phyloP scores from a whole-genome alignment of 495 filamentous ascomycete species.

The Hypomontagnella monticulosa region DNA sequence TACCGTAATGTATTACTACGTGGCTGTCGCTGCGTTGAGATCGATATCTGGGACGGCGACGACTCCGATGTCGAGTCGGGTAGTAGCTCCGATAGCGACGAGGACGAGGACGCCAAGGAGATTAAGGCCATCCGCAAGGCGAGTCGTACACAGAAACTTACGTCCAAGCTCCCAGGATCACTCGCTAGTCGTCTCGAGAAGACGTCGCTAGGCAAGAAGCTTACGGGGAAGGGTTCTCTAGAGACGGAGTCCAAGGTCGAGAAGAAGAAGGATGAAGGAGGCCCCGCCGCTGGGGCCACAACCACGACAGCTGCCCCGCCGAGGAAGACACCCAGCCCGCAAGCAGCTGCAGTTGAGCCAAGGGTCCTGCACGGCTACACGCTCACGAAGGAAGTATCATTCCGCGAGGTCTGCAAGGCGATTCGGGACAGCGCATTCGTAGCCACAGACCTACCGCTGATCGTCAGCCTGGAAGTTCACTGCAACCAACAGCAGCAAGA shows the following conservation, averaged over 20 bases:
- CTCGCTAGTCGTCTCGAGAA: conserved; percentile 51
- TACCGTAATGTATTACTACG: conserved; percentile 84
- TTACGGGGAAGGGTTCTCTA: conserved; percentile 36
- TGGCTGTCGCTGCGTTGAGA: conserved; percentile 93
- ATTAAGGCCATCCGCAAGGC: conserved; percentile 40
- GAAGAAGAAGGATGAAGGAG: conserved; percentile 1
- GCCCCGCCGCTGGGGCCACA: neutral
- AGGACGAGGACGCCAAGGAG: conserved; percentile 39
- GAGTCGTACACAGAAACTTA: conserved; percentile 46
- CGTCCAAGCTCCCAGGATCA: conserved; percentile 48
- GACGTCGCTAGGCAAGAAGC: conserved; percentile 52
- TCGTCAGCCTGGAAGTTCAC: conserved; percentile 92
- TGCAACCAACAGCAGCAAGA: conserved; percentile 80
- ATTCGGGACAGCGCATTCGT: conserved; percentile 83
- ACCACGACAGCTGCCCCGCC: neutral
- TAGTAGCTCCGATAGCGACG: conserved; percentile 33
- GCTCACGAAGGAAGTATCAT: conserved; percentile 84
- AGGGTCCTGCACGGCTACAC: conserved; percentile 90
- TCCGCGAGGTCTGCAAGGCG: conserved; percentile 82
- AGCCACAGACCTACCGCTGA: conserved; percentile 76
- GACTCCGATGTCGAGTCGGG: conserved; percentile 53
- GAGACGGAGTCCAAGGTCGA: neutral
- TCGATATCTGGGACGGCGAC: conserved; percentile 94
- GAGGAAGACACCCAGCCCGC: conserved; percentile 45
- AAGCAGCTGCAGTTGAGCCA: conserved; percentile 66